Percentiles rank a stretch among this genome's conserved stretches.
Evolutionary conservation across 371 early-diverging fungal species (phyloP).

Genomic region (Chytridiales sp.): DNA sequence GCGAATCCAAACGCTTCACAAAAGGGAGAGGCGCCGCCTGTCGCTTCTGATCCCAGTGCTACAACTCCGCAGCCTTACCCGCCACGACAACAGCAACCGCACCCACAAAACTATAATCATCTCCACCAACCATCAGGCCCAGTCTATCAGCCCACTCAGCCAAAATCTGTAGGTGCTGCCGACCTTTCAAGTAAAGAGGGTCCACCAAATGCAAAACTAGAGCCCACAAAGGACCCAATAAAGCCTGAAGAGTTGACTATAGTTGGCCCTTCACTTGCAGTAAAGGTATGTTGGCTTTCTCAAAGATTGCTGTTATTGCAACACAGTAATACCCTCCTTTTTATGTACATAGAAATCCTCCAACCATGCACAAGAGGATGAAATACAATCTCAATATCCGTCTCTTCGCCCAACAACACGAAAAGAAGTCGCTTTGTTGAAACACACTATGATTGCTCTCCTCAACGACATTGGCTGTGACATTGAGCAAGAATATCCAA

Average conservation of each 20-base stretch:
- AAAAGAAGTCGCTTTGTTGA: conserved; percentile 49
- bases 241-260: background rate
- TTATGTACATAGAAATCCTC: background rate
- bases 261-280: background rate
- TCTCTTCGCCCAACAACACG: conserved; percentile 42
- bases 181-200: too few species aligned
- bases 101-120: too few species aligned
- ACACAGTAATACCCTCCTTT: background rate
- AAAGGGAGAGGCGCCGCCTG: background rate
- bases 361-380: background rate
- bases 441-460: conserved; percentile 46
- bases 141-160: too few species aligned
- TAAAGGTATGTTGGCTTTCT: background rate
- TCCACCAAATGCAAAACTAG: conserved; percentile 11
- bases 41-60: background rate
- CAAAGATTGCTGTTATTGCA: background rate
- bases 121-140: too few species aligned
- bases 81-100: too few species aligned
- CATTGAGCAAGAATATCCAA: conserved; percentile 45
- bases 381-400: conserved; percentile 5
- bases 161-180: too few species aligned
- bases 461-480: conserved; percentile 43
- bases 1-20: background rate
- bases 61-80: conserved; percentile 3
- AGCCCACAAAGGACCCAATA: background rate